phyloP scores from a whole-genome alignment of 768 basidiomycete genomes.

The Pleurotus platypus region DNA sequence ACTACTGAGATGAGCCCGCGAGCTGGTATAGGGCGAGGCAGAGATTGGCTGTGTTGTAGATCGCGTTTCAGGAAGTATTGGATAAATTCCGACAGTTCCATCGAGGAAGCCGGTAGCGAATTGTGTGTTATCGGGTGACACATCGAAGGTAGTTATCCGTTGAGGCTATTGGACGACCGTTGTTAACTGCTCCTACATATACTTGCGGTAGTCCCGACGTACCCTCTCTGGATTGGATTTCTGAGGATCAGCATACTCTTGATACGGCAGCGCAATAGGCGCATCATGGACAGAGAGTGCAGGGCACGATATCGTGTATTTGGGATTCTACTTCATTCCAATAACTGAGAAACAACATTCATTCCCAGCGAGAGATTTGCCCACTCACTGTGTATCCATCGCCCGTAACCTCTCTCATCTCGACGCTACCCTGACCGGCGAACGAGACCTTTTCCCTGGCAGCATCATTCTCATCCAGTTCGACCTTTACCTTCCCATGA shows the following conservation, averaged over 20 bases:
- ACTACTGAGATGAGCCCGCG: slow-evolving; percentile 43
- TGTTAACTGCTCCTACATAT: too few relatives aligned
- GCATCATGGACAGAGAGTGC: slow-evolving; percentile 45
- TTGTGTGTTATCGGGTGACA: slow-evolving; percentile 55
- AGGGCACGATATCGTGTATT: slow-evolving; percentile 44
- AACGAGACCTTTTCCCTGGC: slow-evolving; percentile 48
- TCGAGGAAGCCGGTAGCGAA: slow-evolving; percentile 61
- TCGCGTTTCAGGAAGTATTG: slow-evolving; percentile 23
- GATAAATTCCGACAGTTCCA: slow-evolving; percentile 52
- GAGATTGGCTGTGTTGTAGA: slow-evolving; percentile 11
- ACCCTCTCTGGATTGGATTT: slow-evolving; percentile 38
- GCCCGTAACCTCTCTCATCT: slow-evolving; percentile 3
- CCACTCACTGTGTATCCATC: slow-evolving; percentile 25
- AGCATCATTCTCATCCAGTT: slow-evolving; percentile 48
- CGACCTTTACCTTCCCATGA: slow-evolving; percentile 59
- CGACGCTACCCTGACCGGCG: slow-evolving; percentile 5
- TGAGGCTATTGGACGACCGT: slow-evolving; percentile 31
- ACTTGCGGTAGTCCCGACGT: slow-evolving; percentile 12
- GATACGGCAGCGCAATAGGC: slow-evolving; percentile 44
- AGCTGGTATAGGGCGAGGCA: slow-evolving; percentile 18
- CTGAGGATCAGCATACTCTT: slow-evolving; percentile 46
- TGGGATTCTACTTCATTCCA: slow-evolving; percentile 17
- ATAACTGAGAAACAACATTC: not conserved
- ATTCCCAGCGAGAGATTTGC: not conserved
- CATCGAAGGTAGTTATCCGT: slow-evolving; percentile 61